Evolutionary conservation across 1,284 basidiomycete genomes (phyloP), one percentile per base, ranked within the genome.

Genomic region (Trichosporon sp.): DNA sequence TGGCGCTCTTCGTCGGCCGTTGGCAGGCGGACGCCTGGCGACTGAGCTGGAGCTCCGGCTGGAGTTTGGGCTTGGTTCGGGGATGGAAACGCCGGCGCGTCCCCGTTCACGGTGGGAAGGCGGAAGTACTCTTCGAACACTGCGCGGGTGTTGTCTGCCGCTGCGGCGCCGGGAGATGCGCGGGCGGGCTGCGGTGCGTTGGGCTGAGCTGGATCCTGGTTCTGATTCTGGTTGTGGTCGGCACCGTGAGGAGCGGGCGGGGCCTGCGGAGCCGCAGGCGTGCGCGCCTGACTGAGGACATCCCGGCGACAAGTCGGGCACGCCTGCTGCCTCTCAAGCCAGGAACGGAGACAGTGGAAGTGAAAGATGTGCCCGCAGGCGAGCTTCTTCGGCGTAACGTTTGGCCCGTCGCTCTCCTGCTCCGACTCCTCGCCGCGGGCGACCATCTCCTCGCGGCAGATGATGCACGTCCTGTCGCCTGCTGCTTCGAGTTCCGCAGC

Each of bases 321-420:
- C 73, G 83, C 85, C 70, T 86, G 85, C 78, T 99, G 96, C 56
- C 96, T 85, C 79, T 99, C 96, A 29, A 99, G 85, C 96, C 96
- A 99, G 31, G 92, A 95, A 54, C 93, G 86, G 58, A 99, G 85
- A 78, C 96, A 99, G 74, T 97, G 89, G 79, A 98, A 96, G 80
- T 99, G 96, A 84, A 99, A 99, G 56, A 98, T 88, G 78, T 99
- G 96, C 0, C 94, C 94, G 81, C 96, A 99, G 5, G 88, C 89
- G 13, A 99, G 84, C 77, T 93, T 95, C 82, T 98, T 99, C 4
- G 95, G 95, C 7, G 93, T 95, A 64, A 91, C 91, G 73, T 98
- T 98, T 21, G 91, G 92, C 1, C 90, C 92, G 63, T 89, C 89
- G 69, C 72, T 56, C 21, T 63, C 49, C 21, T 59, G 56, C 56